Base-by-base conservation (phyloP, 192 early-diverging fungal genomes). In the Coemansia sp. region DNA sequence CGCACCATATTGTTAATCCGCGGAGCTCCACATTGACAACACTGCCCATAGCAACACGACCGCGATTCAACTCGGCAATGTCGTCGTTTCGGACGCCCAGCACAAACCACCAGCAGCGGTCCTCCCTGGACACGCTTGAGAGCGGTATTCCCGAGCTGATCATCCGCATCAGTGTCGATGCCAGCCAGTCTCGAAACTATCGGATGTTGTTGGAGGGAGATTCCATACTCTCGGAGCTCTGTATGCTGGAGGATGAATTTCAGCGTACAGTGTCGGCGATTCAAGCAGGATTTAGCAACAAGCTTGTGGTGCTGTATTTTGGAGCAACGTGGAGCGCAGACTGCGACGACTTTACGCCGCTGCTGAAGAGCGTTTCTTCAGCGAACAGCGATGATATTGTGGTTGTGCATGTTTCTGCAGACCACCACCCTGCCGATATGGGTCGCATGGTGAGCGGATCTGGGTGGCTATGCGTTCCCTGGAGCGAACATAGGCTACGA, bases 261-360 rank as follows among this genome's bases (percentile, higher is more conserved):
- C 78, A 81, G 70, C 73, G 70, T 54, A 50, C 67, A 5, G 73
- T 75, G 6, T 61, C 68, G 40, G 56, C 68, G 9, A 46, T 68
- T 38, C 73, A 69, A 40, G 72, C 73, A 10, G 67, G 70, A 19
- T 65, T 81, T 50, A 67, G 70, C 32, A 38, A 45, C 16, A 75
- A 71, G 61, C 67, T 81, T 14, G 56, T 81, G 8, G 73, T 50
- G 5, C 42, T 81, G 46, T 81, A 81, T 42, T 81, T 81, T 75
- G 78, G 69, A n/a, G 78, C 78, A 4, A 72, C 78, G 20, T 81
- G 78, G 78, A 81, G 78, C 58, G 73, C 78, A 16, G 78, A 81
- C 53, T 81, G 78, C 69, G 78, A 81, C 70, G 78, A 67, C n/a
- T 81, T 81, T 56, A 66, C 73, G 46, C 67, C 78, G 60, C 69